Percentiles rank a stretch among this genome's conserved stretches.
These are phyloP conservation scores for Ogataea zsoltii DNA, from an alignment of 805 yeast species.

Conservation along the genomic window DNA sequence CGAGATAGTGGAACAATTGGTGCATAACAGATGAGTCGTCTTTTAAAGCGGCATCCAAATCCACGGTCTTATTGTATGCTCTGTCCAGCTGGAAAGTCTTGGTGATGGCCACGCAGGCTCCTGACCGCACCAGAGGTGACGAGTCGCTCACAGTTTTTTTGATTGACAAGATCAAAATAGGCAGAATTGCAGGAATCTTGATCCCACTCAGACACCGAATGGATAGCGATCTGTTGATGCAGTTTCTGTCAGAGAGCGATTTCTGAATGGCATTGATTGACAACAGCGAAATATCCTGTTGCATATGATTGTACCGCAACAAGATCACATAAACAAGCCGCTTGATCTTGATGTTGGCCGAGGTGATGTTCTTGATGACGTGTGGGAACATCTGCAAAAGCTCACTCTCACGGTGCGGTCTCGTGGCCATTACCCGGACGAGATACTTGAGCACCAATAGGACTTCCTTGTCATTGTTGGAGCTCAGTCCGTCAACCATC, in stretches of 20 bases:
- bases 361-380: conserved; percentile 84
- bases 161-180: conserved; percentile 73
- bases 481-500: conserved; percentile 62
- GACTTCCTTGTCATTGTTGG: conserved; percentile 66
- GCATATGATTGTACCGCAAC: conserved; percentile 72
- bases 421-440: conserved; percentile 41
- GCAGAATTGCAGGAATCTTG: conserved; percentile 74
- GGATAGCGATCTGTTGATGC: conserved; percentile 69
- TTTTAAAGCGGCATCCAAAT: conserved; percentile 15
- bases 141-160: conserved; percentile 68
- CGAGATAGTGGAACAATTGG: conserved; percentile 52
- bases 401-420: conserved; percentile 35
- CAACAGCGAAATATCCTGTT: conserved; percentile 86
- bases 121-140: conserved; percentile 74
- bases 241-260: conserved; percentile 66
- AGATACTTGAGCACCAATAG: conserved; percentile 61
- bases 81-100: conserved; percentile 47
- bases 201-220: conserved; percentile 83
- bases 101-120: conserved; percentile 74
- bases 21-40: conserved; percentile 41
- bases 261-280: conserved; percentile 92
- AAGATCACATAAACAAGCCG: conserved; percentile 77
- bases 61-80: conserved; percentile 21
- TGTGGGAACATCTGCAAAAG: conserved; percentile 67
- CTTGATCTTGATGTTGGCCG: conserved; percentile 61